Conservation (phyloP, 805 yeast genomes). For the Blastobotrys muscicola region DNA sequence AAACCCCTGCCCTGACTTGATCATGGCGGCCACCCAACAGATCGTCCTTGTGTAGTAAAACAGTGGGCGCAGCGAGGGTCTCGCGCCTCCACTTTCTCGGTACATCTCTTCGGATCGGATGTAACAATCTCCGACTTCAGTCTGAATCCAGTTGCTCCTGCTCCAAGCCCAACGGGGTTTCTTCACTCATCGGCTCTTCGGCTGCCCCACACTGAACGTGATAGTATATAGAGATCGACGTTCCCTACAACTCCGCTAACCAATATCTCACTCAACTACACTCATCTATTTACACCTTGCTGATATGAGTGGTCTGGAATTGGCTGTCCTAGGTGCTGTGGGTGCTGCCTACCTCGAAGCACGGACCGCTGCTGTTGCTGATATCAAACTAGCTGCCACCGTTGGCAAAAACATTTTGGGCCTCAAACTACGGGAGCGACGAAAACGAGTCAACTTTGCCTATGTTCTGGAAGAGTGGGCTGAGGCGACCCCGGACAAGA, state of each 20-base stretch:
- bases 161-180: no score
- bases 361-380: slow-evolving; percentile 41
- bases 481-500: slow-evolving; percentile 36
- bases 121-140: no score
- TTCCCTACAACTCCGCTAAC: neutral
- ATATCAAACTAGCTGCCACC: slow-evolving; percentile 37
- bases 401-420: slow-evolving; percentile 23
- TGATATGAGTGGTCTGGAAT: slow-evolving; percentile 5
- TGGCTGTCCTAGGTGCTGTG: slow-evolving; percentile 14
- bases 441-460: slow-evolving; percentile 47
- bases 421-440: slow-evolving; percentile 34
- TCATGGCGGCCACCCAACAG: no score
- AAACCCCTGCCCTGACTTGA: no score
- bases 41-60: no score
- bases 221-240: neutral
- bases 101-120: no score
- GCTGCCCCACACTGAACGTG: neutral
- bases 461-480: slow-evolving; percentile 56
- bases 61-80: no score
- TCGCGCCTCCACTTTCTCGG: no score
- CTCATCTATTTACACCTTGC: no score
- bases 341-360: slow-evolving; percentile 40
- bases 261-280: neutral
- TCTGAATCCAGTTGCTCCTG: no score
- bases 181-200: no score